Percentiles rank a stretch among this genome's conserved stretches.
Evolutionary conservation across 768 basidiomycete species (phyloP).

Genomic region (Lactarius pseudohatsudake): DNA sequence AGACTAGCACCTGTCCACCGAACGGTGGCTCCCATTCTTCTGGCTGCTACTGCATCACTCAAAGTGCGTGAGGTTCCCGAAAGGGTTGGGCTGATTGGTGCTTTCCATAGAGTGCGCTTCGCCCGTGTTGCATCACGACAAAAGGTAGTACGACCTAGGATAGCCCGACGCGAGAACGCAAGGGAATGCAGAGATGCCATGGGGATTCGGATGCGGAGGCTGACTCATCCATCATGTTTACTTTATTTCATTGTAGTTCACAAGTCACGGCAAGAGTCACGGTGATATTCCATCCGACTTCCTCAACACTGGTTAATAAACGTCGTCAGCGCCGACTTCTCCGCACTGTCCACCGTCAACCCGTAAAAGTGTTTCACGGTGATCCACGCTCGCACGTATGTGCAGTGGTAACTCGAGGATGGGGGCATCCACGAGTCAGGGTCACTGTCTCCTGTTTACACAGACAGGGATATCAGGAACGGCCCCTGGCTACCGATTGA

Average conservation of each 20-base stretch:
- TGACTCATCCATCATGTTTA: background rate
- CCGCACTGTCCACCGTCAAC: slow-evolving; percentile 49
- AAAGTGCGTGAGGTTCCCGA: background rate
- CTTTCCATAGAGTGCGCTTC: background rate
- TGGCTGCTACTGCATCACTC: background rate
- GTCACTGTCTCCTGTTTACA: slow-evolving; percentile 46
- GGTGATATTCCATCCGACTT: background rate
- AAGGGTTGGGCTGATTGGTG: background rate
- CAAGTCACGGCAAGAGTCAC: background rate
- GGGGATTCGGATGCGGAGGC: background rate
- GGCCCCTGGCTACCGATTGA: background rate
- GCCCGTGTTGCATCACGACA: background rate
- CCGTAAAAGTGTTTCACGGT: slow-evolving; percentile 48
- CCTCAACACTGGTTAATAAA: slow-evolving; percentile 33
- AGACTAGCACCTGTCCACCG: slow-evolving; percentile 12
- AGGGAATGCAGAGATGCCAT: slow-evolving; percentile 24
- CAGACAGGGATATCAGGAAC: background rate
- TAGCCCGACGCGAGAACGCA: slow-evolving; percentile 12
- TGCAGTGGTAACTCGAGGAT: slow-evolving; percentile 49
- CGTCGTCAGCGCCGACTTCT: slow-evolving; percentile 49
- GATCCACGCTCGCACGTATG: slow-evolving; percentile 55
- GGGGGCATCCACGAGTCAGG: slow-evolving; percentile 54
- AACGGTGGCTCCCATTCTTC: background rate
- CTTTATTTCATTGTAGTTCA: too few relatives aligned
- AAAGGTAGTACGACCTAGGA: slow-evolving; percentile 1